Evolutionary conservation across 129 eudicot genomes (phyloP).

Genomic region (Deinandra increscens): DNA sequence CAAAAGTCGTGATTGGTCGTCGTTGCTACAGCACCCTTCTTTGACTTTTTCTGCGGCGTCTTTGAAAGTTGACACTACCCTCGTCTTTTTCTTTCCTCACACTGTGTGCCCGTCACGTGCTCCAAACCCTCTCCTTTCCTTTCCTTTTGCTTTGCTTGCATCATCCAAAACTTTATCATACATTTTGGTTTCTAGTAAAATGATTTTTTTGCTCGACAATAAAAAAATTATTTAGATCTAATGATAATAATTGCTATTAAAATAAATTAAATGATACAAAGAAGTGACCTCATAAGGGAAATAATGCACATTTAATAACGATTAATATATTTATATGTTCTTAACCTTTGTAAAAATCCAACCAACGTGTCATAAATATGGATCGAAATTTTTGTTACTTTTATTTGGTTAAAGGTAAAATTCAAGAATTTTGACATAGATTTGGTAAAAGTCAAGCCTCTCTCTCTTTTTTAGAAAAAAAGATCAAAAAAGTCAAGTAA

Average conservation of each 20-base stretch:
- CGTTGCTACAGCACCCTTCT: conserved; percentile 25
- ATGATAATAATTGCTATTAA: too few species aligned
- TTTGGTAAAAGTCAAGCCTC: not conserved
- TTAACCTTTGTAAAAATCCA: too few species aligned
- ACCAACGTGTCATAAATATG: too few species aligned
- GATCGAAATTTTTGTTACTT: too few species aligned
- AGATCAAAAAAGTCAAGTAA: conserved; percentile 2
- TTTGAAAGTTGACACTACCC: conserved; percentile 21
- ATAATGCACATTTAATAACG: too few species aligned
- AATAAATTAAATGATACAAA: too few species aligned
- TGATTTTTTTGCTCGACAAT: too few species aligned
- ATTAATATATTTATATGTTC: too few species aligned
- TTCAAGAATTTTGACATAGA: not conserved
- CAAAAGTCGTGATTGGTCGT: conserved; percentile 29
- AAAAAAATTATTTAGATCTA: too few species aligned
- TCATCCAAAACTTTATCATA: not conserved
- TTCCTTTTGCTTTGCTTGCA: too few species aligned
- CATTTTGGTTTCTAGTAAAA: not conserved
- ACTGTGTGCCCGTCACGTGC: conserved; percentile 30
- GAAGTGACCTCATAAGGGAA: too few species aligned
- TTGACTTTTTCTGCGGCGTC: conserved; percentile 34
- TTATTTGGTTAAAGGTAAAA: not conserved
- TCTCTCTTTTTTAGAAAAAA: not conserved
- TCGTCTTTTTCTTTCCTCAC: conserved; percentile 21
- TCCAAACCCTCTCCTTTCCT: not conserved